Conservation (phyloP, 805 yeast species). For the Wickerhamiella vanderwaltii region DNA sequence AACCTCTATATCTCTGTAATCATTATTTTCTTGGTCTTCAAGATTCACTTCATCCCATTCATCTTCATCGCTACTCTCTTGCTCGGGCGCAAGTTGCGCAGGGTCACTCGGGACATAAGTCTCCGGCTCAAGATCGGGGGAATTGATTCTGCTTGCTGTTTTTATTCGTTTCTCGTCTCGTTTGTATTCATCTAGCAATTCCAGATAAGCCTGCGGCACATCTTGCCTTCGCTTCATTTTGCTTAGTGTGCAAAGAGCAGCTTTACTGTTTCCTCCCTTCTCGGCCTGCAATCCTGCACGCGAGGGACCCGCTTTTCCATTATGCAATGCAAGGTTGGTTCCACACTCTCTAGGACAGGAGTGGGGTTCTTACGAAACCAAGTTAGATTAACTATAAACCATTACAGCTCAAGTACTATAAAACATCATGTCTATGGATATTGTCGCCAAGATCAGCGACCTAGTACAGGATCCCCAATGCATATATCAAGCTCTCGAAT, state of each 20-base stretch:
- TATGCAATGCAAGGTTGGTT: too few relatives aligned
- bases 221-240: constrained; percentile 5
- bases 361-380: too few relatives aligned
- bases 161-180: not conserved
- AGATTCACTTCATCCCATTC: constrained; percentile 22
- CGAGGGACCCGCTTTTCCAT: too few relatives aligned
- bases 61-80: constrained; percentile 15
- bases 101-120: not conserved
- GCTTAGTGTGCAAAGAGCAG: too few relatives aligned
- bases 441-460: constrained; percentile 14
- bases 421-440: constrained; percentile 17
- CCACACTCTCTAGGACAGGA: too few relatives aligned
- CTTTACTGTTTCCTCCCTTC: too few relatives aligned
- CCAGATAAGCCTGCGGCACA: constrained; percentile 3
- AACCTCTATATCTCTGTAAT: not conserved
- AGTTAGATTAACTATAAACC: too few relatives aligned
- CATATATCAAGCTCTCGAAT: constrained; percentile 20
- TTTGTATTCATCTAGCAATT: constrained; percentile 4
- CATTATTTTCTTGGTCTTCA: constrained; percentile 11
- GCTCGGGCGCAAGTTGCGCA: too few relatives aligned
- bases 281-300: too few relatives aligned
- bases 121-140: not conserved
- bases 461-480: constrained; percentile 22
- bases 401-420: too few relatives aligned
- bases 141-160: not conserved